Base-by-base conservation (phyloP, 2,329 filamentous ascomycete genomes). In the Aulographum hederae region DNA sequence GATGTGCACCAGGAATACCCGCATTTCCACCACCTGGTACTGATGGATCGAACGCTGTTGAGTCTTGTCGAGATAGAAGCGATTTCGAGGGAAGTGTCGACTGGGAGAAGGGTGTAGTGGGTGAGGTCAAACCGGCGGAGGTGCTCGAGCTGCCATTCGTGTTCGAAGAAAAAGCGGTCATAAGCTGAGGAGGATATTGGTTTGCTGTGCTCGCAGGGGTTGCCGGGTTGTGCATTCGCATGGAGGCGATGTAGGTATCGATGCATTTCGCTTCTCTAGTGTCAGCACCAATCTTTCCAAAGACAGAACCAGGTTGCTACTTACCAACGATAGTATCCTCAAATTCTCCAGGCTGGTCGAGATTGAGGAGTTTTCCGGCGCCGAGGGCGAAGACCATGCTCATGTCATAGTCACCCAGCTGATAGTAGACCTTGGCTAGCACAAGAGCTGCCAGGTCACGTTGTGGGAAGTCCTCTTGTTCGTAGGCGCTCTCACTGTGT, bases 321-420 rank as follows among this genome's bases (percentile, higher is more conserved):
- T 46, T 56, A 70, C 67, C 86, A 54, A 95, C 85, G 59, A 98
- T 95, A 35, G 89, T 98, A 61, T 98, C 85, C 57, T 98, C 89
- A 49, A 93, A 98, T 61, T 98, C 89, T 56, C 82, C 79, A 32
- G 80, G 77, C 33, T 76, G 69, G 47, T 94, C 80, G 41, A 95
- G 70, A 60, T 91, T 81, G 65, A 98, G 94, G 31, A 93, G 73
- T 51, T 94, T 81, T 37, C 89, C 89, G 16, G 89, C 85, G 36
- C 84, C 85, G 28, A 98, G 71, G 40, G 89, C 89, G 56, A 98
- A 95, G 32, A 81, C 79, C 86, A 98, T 95, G 57, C 86, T 94
- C 62, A 98, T 89, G 52, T 94, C 89, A 63, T 98, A 98, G 54
- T 89, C 89, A 58, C 94, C 84, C 32, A 98, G 73, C 52, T 98